Evolutionary conservation across 805 yeast genomes (phyloP).

Genomic region (Pichia membranifaciens): DNA sequence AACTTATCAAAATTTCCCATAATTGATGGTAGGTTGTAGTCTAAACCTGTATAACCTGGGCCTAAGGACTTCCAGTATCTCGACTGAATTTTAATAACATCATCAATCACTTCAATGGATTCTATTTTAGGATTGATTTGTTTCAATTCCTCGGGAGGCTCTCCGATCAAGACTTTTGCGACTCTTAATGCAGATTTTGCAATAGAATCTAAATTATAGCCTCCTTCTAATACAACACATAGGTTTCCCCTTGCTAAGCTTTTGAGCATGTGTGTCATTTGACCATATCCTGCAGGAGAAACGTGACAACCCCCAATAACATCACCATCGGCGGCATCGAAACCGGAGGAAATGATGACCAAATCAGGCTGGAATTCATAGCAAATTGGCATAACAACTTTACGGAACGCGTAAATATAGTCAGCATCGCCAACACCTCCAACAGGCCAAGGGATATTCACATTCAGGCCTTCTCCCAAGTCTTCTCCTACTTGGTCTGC

Average conservation of each 20-base stretch:
- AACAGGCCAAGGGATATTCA: slow-evolving; percentile 90
- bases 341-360: slow-evolving; percentile 89
- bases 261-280: slow-evolving; percentile 89
- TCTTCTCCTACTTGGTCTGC: slow-evolving; percentile 81
- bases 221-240: slow-evolving; percentile 92
- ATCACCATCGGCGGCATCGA: slow-evolving; percentile 98
- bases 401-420: slow-evolving; percentile 84
- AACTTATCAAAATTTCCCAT: slow-evolving; percentile 31
- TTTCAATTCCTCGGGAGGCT: slow-evolving; percentile 80
- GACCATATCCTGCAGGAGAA: slow-evolving; percentile 92
- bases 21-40: slow-evolving; percentile 26
- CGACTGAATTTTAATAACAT: slow-evolving; percentile 74
- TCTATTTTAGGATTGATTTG: slow-evolving; percentile 64
- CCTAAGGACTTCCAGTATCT: slow-evolving; percentile 81
- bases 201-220: slow-evolving; percentile 88
- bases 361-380: slow-evolving; percentile 89
- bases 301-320: slow-evolving; percentile 95
- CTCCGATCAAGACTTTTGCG: slow-evolving; percentile 86
- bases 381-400: slow-evolving; percentile 81
- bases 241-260: slow-evolving; percentile 82
- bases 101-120: slow-evolving; percentile 73
- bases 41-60: slow-evolving; percentile 49
- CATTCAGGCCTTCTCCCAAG: slow-evolving; percentile 76
- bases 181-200: slow-evolving; percentile 89
- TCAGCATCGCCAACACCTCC: slow-evolving; percentile 95